Percentiles rank a stretch among this genome's conserved stretches.
phyloP scores from a whole-genome alignment of 2,329 filamentous ascomycete genomes.

The Paracoccidioides lutzii region DNA sequence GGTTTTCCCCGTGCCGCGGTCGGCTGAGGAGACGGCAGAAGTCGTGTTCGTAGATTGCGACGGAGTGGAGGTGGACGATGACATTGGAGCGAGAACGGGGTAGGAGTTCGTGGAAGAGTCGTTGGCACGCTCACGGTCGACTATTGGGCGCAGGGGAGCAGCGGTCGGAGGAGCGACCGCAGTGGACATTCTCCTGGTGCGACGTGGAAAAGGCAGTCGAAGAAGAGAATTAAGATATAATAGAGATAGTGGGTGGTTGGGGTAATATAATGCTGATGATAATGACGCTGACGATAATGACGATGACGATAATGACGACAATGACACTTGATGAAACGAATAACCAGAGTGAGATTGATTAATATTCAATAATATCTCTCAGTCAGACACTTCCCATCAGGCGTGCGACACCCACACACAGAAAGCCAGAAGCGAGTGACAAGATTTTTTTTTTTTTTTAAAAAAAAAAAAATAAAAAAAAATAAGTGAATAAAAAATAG shows the following conservation, averaged over 20 bases:
- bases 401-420: too few relatives aligned
- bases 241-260: neutral
- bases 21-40: conserved; percentile 24
- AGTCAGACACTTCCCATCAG: too few relatives aligned
- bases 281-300: too few relatives aligned
- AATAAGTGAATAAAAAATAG: neutral
- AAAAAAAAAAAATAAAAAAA: too few relatives aligned
- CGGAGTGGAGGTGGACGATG: conserved; percentile 22
- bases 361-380: too few relatives aligned
- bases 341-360: too few relatives aligned
- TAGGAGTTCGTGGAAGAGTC: conserved; percentile 17
- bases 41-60: conserved; percentile 21
- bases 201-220: neutral
- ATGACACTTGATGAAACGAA: too few relatives aligned
- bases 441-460: too few relatives aligned
- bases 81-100: conserved; percentile 29
- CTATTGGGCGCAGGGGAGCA: conserved; percentile 32
- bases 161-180: conserved; percentile 35
- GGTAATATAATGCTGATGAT: neutral
- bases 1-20: conserved; percentile 7
- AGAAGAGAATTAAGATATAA: too few relatives aligned
- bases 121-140: conserved; percentile 19
- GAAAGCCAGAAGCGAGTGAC: too few relatives aligned
- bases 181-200: conserved; percentile 31
- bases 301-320: too few relatives aligned